phyloP scores from a whole-genome alignment of 2,329 filamentous ascomycete genomes.

The Penicillium sp. region DNA sequence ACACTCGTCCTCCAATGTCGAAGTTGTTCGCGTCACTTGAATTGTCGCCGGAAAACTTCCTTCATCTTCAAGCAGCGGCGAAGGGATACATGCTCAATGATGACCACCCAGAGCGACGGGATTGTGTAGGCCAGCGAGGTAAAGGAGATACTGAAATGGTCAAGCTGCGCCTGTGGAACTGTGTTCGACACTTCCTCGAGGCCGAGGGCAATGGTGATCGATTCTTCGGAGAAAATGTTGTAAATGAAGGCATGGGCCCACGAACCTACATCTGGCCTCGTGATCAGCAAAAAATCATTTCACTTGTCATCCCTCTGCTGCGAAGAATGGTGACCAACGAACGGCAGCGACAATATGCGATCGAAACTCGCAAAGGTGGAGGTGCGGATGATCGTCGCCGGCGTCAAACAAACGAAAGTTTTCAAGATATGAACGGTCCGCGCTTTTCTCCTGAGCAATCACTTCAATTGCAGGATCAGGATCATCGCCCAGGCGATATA shows the following conservation, averaged over 20 bases:
- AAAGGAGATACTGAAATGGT: constrained; percentile 59
- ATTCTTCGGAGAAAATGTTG: constrained; percentile 53
- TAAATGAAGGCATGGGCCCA: constrained; percentile 40
- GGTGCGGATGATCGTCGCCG: constrained; percentile 39
- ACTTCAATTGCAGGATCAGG: constrained; percentile 31
- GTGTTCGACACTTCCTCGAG: constrained; percentile 56
- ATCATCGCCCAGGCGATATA: constrained; percentile 26
- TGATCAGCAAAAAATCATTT: constrained; percentile 57
- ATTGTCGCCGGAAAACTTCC: constrained; percentile 57
- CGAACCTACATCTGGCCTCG: constrained; percentile 55
- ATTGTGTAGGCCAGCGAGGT: constrained; percentile 59
- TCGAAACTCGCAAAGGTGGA: constrained; percentile 55
- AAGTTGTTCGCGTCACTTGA: constrained; percentile 59
- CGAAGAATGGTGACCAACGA: constrained; percentile 63
- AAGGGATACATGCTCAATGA: constrained; percentile 60
- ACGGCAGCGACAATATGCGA: constrained; percentile 58
- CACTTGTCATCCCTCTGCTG: constrained; percentile 58
- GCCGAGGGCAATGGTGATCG: constrained; percentile 52
- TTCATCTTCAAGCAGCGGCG: constrained; percentile 57
- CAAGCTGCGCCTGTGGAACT: constrained; percentile 58
- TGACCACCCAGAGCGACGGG: constrained; percentile 55
- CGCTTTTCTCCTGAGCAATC: constrained; percentile 33
- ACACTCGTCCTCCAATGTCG: constrained; percentile 59
- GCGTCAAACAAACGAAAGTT: constrained; percentile 36
- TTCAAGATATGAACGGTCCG: constrained; percentile 28